Evolutionary conservation across 2,329 filamentous ascomycete species (phyloP).

Genomic region (Penicillium sp.): DNA sequence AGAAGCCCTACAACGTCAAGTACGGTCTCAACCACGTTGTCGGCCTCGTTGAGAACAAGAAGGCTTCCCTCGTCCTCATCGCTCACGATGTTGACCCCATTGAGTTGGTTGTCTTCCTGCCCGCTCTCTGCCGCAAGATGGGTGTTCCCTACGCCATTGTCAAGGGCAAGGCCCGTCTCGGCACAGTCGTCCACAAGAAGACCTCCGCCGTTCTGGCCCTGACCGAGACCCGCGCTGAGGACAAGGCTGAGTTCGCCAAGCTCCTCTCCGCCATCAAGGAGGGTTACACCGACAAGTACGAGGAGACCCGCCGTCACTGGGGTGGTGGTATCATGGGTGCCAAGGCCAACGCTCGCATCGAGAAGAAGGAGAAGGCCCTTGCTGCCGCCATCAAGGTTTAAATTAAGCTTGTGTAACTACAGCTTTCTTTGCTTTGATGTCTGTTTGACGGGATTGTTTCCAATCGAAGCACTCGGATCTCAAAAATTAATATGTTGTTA

Average conservation of each 20-base stretch:
- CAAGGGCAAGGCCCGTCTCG: conserved; percentile 99
- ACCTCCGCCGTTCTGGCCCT: conserved; percentile 93
- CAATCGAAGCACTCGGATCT: conserved; percentile 22
- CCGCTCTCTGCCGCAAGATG: conserved; percentile 99
- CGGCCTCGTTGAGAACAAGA: conserved; percentile 98
- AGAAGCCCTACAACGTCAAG: conserved; percentile 99
- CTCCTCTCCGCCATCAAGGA: conserved; percentile 96
- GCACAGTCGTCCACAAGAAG: conserved; percentile 99
- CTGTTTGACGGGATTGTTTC: conserved; percentile 29
- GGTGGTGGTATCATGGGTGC: conserved; percentile 99
- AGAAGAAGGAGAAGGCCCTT: conserved; percentile 92
- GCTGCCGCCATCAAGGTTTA: conserved; percentile 99
- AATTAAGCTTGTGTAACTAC: conserved; percentile 30
- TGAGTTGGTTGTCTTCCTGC: conserved; percentile 98
- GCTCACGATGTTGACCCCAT: conserved; percentile 99
- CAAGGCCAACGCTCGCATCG: conserved; percentile 76
- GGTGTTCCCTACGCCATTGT: conserved; percentile 98
- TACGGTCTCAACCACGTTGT: conserved; percentile 99
- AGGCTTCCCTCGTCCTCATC: conserved; percentile 96
- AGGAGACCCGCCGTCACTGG: conserved; percentile 89
- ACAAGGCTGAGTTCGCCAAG: conserved; percentile 98
- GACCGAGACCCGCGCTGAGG: conserved; percentile 95
- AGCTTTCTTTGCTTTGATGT: conserved; percentile 16
- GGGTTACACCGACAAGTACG: conserved; percentile 93
- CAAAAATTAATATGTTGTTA: conserved; percentile 23